Evolutionary conservation across 352 stramenopile species (phyloP).

Genomic region (Phytophthora pseudosyringae): DNA sequence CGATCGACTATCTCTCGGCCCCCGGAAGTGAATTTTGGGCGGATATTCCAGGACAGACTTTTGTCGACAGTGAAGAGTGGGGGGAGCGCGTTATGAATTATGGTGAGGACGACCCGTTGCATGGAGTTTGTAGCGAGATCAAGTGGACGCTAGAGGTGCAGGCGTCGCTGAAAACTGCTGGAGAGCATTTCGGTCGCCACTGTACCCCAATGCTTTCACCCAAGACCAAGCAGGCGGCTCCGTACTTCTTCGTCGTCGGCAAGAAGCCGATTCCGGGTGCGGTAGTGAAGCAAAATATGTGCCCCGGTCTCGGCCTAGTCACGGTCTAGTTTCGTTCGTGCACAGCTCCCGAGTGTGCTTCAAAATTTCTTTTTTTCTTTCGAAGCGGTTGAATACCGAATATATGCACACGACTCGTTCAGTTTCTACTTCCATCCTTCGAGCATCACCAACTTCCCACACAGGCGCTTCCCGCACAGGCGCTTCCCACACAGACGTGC

Average conservation of each 20-base stretch:
- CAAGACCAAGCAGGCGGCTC: slow-evolving; percentile 22
- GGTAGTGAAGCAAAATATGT: slow-evolving; percentile 37
- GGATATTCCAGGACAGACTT: slow-evolving; percentile 45
- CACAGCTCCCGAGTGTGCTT: neutral
- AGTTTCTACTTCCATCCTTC: too few relatives aligned
- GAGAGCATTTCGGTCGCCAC: slow-evolving; percentile 47
- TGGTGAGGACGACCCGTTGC: slow-evolving; percentile 56
- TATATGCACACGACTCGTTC: too few relatives aligned
- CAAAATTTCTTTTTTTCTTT: neutral
- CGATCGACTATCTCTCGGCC: slow-evolving; percentile 54
- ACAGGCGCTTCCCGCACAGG: neutral
- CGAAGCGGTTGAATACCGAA: neutral
- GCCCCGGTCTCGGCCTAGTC: slow-evolving; percentile 1
- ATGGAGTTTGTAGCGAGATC: slow-evolving; percentile 52
- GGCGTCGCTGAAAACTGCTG: slow-evolving; percentile 31
- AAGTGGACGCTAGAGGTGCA: slow-evolving; percentile 51
- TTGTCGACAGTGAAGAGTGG: slow-evolving; percentile 31
- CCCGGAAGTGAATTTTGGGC: slow-evolving; percentile 58
- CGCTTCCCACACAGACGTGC: neutral
- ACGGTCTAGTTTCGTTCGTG: neutral
- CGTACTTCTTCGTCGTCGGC: slow-evolving; percentile 35
- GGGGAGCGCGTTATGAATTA: slow-evolving; percentile 44
- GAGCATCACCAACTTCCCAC: too few relatives aligned
- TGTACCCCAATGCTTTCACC: slow-evolving; percentile 41
- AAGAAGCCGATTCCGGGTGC: slow-evolving; percentile 39